Conservation (phyloP, 805 yeast genomes). For the Debaryomyces hansenii region DNA sequence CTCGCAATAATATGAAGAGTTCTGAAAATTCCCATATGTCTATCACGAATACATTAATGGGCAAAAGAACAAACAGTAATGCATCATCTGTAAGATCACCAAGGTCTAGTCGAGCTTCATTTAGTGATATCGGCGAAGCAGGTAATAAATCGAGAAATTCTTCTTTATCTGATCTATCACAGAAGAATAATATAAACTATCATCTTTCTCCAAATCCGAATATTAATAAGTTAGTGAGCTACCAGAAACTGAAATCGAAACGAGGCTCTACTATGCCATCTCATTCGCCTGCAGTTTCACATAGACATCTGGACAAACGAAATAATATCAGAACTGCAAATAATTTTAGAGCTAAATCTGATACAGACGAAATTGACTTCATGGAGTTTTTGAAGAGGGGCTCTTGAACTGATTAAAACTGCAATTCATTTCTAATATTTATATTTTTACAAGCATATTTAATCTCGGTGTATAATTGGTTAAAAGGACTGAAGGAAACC, state of each 20-base stretch:
- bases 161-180: not conserved
- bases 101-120: not conserved
- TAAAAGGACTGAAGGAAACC: too few species aligned
- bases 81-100: constrained; percentile 1
- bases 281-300: not conserved
- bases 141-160: not conserved
- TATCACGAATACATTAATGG: too few species aligned
- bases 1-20: not conserved
- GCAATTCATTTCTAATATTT: not conserved
- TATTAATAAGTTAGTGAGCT: not conserved
- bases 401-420: constrained; percentile 15
- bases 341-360: not conserved
- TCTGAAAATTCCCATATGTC: not conserved
- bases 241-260: not conserved
- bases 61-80: constrained; percentile 2
- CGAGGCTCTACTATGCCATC: not conserved
- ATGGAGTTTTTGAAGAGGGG: constrained; percentile 48
- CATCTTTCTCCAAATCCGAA: not conserved
- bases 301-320: not conserved
- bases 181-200: not conserved
- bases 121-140: not conserved
- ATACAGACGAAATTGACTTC: constrained; percentile 40
- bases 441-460: too few species aligned
- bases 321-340: not conserved
- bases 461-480: too few species aligned